Conservation (phyloP, 306 rosid species). For the Cicer judaicum region DNA sequence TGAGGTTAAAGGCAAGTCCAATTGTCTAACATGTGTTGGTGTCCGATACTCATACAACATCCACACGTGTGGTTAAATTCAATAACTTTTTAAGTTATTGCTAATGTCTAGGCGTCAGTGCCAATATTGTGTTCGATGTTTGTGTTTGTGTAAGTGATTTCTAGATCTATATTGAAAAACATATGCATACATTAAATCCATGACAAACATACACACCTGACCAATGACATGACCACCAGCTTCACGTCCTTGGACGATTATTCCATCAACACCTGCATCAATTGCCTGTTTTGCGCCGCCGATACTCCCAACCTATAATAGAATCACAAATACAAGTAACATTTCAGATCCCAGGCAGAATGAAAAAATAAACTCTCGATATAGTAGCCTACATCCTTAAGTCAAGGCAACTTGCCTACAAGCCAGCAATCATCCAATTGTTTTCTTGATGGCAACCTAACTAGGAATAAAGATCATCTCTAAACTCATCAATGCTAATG, state of each 20-base stretch:
- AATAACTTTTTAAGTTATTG: neutral
- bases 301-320: constrained; percentile 65
- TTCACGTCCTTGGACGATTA: constrained; percentile 85
- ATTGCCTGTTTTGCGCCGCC: constrained; percentile 66
- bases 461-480: neutral
- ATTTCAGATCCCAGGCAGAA: constrained; percentile 9
- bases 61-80: neutral
- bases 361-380: neutral
- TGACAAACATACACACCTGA: constrained; percentile 58
- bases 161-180: neutral
- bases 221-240: constrained; percentile 97
- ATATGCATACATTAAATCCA: constrained; percentile 12
- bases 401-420: constrained; percentile 7
- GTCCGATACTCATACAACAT: neutral
- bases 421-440: constrained; percentile 17
- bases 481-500: constrained; percentile 18
- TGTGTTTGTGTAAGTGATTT: no score
- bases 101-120: no score
- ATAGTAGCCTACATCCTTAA: constrained; percentile 6
- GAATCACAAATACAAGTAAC: constrained; percentile 34
- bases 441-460: neutral
- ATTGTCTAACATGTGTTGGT: neutral
- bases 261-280: constrained; percentile 75
- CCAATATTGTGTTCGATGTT: no score
- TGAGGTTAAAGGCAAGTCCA: neutral